A percentile compares a stretch with the other conserved stretches of the same genome.
Evolutionary conservation across 2,329 filamentous ascomycete genomes (phyloP).

Genomic region (Fusarium pseudograminearum): DNA sequence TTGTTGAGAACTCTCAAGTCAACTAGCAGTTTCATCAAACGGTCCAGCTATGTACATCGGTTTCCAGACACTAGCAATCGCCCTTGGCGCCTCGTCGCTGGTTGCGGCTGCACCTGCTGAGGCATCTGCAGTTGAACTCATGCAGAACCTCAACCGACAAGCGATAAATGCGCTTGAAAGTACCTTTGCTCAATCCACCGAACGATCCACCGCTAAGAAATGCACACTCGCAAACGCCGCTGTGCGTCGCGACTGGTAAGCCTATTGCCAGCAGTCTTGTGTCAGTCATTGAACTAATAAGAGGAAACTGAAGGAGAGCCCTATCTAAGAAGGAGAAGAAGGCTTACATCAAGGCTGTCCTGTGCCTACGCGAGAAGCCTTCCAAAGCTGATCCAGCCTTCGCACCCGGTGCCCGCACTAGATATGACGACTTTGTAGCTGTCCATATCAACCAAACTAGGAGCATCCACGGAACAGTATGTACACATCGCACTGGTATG

Average conservation of each 20-base stretch:
- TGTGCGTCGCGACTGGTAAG: slow-evolving; percentile 13
- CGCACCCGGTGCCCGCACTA: slow-evolving; percentile 5
- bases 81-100: background rate
- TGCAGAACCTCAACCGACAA: slow-evolving; percentile 1
- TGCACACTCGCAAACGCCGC: background rate
- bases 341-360: slow-evolving; percentile 2
- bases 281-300: background rate
- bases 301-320: background rate
- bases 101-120: slow-evolving; percentile 5
- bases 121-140: background rate
- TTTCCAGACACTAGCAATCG: background rate
- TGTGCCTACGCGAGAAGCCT: slow-evolving; percentile 8
- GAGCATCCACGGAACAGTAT: slow-evolving; percentile 7
- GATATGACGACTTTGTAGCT: slow-evolving; percentile 21
- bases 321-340: slow-evolving; percentile 7
- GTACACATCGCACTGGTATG: rapidly evolving
- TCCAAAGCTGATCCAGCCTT: slow-evolving; percentile 16
- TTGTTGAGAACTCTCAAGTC: background rate
- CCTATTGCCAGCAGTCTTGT: rapidly evolving
- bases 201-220: background rate
- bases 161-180: background rate
- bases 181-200: rapidly evolving
- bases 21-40: background rate
- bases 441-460: slow-evolving; percentile 23
- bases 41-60: background rate